phyloP scores from a whole-genome alignment of 208 protist genomes.

The Acanthamoeba lenticulata region DNA sequence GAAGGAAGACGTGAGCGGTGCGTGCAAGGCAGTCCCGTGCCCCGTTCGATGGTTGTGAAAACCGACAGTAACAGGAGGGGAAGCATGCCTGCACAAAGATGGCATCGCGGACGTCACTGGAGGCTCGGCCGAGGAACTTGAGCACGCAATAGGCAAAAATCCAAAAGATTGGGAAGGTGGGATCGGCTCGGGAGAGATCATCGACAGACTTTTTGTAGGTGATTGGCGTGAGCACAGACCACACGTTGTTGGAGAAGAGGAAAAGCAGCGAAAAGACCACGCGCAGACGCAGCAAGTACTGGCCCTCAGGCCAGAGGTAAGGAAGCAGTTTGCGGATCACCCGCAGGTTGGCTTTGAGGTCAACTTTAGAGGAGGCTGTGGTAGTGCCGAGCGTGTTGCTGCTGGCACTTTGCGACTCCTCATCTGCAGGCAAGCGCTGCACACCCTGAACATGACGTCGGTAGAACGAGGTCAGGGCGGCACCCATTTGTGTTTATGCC shows the following conservation, averaged over 20 bases:
- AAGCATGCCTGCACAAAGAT: constrained; percentile 82
- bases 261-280: constrained; percentile 70
- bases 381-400: constrained; percentile 9
- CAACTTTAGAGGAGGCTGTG: neutral
- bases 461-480: constrained; percentile 11
- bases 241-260: constrained; percentile 71
- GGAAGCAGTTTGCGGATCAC: constrained; percentile 45
- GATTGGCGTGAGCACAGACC: constrained; percentile 60
- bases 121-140: constrained; percentile 69
- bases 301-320: constrained; percentile 77
- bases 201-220: constrained; percentile 8
- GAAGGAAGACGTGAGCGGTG: neutral
- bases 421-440: neutral
- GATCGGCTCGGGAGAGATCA: neutral
- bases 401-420: neutral
- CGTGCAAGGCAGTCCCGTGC: neutral
- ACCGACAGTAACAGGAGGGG: too few relatives aligned
- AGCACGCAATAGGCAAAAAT: constrained; percentile 37
- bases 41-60: too few relatives aligned
- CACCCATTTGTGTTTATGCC: neutral
- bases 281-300: constrained; percentile 55
- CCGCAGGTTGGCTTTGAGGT: neutral
- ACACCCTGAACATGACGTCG: neutral
- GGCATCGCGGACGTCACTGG: constrained; percentile 81
- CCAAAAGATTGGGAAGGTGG: constrained; percentile 68